Conservation (phyloP, 2,329 filamentous ascomycete genomes). For the Trichoderma asperellum region DNA sequence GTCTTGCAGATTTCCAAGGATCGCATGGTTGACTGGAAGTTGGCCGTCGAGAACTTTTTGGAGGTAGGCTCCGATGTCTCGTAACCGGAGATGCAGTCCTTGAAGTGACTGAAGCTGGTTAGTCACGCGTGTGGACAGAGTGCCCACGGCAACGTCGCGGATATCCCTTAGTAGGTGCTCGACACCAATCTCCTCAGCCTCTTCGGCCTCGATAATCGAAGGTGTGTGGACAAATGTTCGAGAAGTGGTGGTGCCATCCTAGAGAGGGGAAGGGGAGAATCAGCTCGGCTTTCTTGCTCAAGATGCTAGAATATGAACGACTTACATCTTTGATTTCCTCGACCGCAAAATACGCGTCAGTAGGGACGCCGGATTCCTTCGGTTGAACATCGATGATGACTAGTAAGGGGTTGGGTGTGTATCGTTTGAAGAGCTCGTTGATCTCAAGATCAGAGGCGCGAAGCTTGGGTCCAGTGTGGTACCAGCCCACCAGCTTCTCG, state of each 20-base stretch:
- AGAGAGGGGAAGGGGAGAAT: slow-evolving; percentile 29
- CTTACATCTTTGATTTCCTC: slow-evolving; percentile 98
- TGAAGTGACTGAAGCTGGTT: slow-evolving; percentile 97
- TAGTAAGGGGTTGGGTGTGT: slow-evolving; percentile 92
- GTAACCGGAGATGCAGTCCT: slow-evolving; percentile 89
- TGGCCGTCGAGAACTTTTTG: slow-evolving; percentile 94
- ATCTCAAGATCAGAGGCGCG: slow-evolving; percentile 96
- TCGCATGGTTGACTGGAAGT: slow-evolving; percentile 94
- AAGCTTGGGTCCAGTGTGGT: slow-evolving; percentile 96
- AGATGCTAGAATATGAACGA: not conserved
- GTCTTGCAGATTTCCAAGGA: slow-evolving; percentile 97
- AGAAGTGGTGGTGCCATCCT: slow-evolving; percentile 96
- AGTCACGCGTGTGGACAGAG: slow-evolving; percentile 93
- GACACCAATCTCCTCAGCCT: slow-evolving; percentile 98
- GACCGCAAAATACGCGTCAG: slow-evolving; percentile 97
- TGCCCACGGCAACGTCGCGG: slow-evolving; percentile 95
- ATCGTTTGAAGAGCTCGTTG: slow-evolving; percentile 99
- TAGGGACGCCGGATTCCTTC: slow-evolving; percentile 95
- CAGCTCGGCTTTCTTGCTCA: not conserved
- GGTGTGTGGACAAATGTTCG: slow-evolving; percentile 99
- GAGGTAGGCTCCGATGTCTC: slow-evolving; percentile 93
- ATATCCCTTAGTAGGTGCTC: slow-evolving; percentile 98
- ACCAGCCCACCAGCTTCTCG: slow-evolving; percentile 99
- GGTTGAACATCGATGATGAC: slow-evolving; percentile 99
- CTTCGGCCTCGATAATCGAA: slow-evolving; percentile 97